Evolutionary conservation across 192 early-diverging fungal genomes (phyloP).

Genomic region (Mortierella antarctica): DNA sequence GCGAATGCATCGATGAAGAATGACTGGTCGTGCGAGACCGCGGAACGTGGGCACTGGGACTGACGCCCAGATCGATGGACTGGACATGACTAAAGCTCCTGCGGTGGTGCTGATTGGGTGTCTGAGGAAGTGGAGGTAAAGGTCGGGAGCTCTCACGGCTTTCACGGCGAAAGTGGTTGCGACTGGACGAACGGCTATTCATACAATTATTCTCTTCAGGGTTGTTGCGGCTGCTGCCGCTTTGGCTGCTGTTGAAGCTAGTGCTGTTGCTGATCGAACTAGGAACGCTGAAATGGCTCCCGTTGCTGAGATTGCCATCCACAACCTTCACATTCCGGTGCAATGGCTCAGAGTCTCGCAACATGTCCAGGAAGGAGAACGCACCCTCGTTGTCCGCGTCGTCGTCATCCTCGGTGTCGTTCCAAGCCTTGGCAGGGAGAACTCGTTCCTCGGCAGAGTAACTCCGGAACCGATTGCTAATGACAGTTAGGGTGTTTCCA

Average conservation of each 20-base stretch:
- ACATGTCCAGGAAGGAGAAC: slow-evolving; percentile 16
- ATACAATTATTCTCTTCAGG: neutral
- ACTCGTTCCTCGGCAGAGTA: too few relatives aligned
- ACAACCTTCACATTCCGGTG: neutral
- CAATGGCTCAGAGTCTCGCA: slow-evolving; percentile 5
- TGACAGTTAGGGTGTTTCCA: too few relatives aligned
- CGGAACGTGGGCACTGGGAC: neutral
- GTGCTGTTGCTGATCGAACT: neutral
- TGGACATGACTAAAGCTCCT: slow-evolving; percentile 30
- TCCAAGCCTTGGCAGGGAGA: too few relatives aligned
- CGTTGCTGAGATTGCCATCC: slow-evolving; percentile 3
- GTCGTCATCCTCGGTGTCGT: neutral
- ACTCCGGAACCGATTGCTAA: too few relatives aligned
- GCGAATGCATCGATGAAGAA: neutral
- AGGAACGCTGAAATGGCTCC: neutral
- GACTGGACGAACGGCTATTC: neutral
- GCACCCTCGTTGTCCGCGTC: neutral
- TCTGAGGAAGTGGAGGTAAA: slow-evolving; percentile 2
- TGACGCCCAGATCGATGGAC: neutral
- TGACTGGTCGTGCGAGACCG: neutral
- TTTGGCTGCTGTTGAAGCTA: slow-evolving; percentile 3
- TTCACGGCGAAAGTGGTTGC: neutral
- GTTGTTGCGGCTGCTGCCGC: neutral
- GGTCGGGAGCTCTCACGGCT: slow-evolving; percentile 1
- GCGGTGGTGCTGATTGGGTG: slow-evolving; percentile 17